phyloP scores from a whole-genome alignment of 192 early-diverging fungal species.

The Podila clonocystis region DNA sequence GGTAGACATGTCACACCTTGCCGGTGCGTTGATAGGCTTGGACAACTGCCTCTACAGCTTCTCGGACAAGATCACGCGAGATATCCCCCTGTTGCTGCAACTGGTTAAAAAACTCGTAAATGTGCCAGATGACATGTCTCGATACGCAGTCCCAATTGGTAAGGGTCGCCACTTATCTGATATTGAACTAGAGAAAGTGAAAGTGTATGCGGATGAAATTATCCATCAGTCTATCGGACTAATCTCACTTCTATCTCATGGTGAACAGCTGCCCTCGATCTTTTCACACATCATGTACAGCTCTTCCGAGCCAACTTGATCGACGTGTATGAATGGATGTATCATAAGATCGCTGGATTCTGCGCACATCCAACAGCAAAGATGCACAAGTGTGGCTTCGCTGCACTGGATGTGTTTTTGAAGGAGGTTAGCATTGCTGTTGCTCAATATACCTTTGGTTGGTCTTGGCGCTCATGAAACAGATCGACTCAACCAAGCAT shows the following conservation, averaged over 20 bases:
- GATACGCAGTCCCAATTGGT: slow-evolving; percentile 53
- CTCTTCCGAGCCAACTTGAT: slow-evolving; percentile 45
- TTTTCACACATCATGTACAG: slow-evolving; percentile 47
- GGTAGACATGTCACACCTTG: slow-evolving; percentile 31
- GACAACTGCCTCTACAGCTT: slow-evolving; percentile 40
- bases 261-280: slow-evolving; percentile 39
- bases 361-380: slow-evolving; percentile 49
- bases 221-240: background rate
- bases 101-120: slow-evolving; percentile 43
- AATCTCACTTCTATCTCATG: background rate
- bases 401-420: slow-evolving; percentile 47
- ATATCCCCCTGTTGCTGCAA: slow-evolving; percentile 29
- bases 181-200: background rate
- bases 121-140: slow-evolving; percentile 52
- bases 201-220: background rate
- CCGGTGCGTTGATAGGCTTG: slow-evolving; percentile 44
- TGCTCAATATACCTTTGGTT: background rate
- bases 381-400: slow-evolving; percentile 44
- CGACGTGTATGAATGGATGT: slow-evolving; percentile 40
- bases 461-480: background rate
- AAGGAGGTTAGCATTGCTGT: slow-evolving; percentile 14
- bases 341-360: slow-evolving; percentile 24
- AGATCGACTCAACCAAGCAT: background rate
- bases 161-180: background rate
- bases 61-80: slow-evolving; percentile 18